Evolutionary conservation across 768 basidiomycete genomes (phyloP), one percentile per base, ranked within the genome.

Genomic region (Pleurotus djamor): DNA sequence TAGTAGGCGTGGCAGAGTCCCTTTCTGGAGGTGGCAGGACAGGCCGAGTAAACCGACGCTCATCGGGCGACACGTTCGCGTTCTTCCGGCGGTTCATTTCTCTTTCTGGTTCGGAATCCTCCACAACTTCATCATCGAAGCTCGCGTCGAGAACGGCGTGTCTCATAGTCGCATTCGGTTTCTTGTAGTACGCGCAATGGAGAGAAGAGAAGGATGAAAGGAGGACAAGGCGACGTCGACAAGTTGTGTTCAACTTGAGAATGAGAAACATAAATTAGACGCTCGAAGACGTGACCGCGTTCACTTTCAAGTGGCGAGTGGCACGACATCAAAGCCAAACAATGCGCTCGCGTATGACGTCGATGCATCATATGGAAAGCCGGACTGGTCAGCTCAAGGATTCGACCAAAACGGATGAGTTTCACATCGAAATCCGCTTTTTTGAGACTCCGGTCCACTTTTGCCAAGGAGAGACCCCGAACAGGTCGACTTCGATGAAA

Each of bases 41-140:
- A 43, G 41, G 9, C 41, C 9, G 10, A n/a, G 41, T 9, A 43
- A 43, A n/a, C n/a, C 41, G 41, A 43, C 45, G 45, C 16, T 16
- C 17, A 17, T 4, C 7, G 16, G 45, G 45, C 45, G n/a, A 47
- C 7, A 16, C 45, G 5, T 5, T 9, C 45, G 13, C 17, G 10
- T 47, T 12, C 45, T 47, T 8, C 45, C 51, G 35, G 38, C 54
- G 37, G 12, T 21, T 44, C 28, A 41, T 32, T 28, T 56, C 54
- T 44, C 54, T 56, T 68, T 91, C 89, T 16, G 87, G 88, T 68
- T 90, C 89, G 0, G 88, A 90, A 70, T 91, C 89, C 33, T 83
- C 84, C 4, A 89, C 79, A 35, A 83, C 63, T 59, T 84, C 83
- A 34, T 65, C 59, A 50, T 58, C 59, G 34, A 58, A 36, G 48